Conservation (phyloP, 306 rosid genomes). For the Datisca glomerata region DNA sequence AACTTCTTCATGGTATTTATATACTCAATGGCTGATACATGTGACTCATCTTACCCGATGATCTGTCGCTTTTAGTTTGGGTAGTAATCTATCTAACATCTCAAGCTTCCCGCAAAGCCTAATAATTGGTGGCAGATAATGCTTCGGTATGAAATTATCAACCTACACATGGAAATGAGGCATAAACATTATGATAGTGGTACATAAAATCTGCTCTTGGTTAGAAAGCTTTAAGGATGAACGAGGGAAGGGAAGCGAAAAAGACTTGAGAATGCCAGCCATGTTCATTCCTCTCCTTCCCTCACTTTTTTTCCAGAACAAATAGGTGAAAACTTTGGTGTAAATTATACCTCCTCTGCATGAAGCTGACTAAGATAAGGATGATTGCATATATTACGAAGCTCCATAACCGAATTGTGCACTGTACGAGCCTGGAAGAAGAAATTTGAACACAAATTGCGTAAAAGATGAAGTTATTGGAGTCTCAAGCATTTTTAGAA, state of each 20-base stretch:
- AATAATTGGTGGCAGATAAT: constrained; percentile 81
- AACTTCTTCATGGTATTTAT: not conserved
- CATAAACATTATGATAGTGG: too few relatives aligned
- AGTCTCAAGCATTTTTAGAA: not conserved
- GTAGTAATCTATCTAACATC: constrained; percentile 92
- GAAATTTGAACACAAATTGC: constrained; percentile 1
- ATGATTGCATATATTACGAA: constrained; percentile 97
- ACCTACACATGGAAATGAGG: constrained; percentile 41
- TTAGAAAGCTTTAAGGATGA: constrained; percentile 8
- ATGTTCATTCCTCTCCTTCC: constrained; percentile 5
- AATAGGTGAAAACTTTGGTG: constrained; percentile 1
- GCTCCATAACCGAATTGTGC: constrained; percentile 99
- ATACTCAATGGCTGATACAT: not conserved
- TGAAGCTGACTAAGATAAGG: constrained; percentile 98
- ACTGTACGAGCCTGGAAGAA: constrained; percentile 72
- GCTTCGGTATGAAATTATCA: constrained; percentile 75
- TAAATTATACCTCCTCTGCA: constrained; percentile 69
- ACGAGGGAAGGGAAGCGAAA: not conserved
- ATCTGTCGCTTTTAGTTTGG: constrained; percentile 92
- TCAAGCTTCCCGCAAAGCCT: constrained; percentile 99
- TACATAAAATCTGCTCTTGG: constrained; percentile 10
- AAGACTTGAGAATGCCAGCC: constrained; percentile 7
- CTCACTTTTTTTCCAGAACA: constrained; percentile 7
- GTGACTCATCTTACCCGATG: constrained; percentile 70
- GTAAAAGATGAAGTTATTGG: not conserved